phyloP scores from a whole-genome alignment of 2,329 filamentous ascomycete species.

The Cordyceps fumosorosea region DNA sequence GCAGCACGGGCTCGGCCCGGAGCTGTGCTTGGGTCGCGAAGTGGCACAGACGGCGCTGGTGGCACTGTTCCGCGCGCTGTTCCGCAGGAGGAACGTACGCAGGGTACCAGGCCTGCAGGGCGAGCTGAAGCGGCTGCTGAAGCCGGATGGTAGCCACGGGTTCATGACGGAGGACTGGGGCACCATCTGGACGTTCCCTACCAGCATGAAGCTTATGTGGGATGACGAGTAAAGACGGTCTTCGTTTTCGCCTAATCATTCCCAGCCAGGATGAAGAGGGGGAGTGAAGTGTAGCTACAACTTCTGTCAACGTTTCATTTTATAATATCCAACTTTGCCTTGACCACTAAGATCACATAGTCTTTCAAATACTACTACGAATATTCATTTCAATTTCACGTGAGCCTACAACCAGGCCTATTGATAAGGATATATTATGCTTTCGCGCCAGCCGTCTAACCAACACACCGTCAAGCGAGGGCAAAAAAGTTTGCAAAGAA shows the following conservation, averaged over 20 bases:
- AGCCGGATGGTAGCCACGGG: constrained; percentile 46
- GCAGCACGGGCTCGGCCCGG: constrained; percentile 55
- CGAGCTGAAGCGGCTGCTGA: constrained; percentile 57
- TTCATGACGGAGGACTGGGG: constrained; percentile 65
- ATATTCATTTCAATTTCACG: too few relatives aligned
- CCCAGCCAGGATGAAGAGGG: too few relatives aligned
- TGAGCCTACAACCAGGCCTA: too few relatives aligned
- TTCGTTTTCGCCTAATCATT: too few relatives aligned
- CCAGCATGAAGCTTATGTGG: constrained; percentile 49
- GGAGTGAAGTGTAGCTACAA: too few relatives aligned
- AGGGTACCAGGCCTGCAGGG: constrained; percentile 59
- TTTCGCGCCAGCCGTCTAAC: neutral
- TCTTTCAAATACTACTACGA: too few relatives aligned
- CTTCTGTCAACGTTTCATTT: too few relatives aligned
- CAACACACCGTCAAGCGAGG: neutral
- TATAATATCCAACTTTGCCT: too few relatives aligned
- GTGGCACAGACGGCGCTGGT: constrained; percentile 56
- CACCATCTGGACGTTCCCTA: constrained; percentile 38
- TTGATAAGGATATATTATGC: neutral
- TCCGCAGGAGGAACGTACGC: constrained; percentile 52
- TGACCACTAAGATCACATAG: too few relatives aligned
- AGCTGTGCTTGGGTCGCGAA: constrained; percentile 55
- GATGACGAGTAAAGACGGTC: constrained; percentile 23
- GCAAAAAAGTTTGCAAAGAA: too few relatives aligned
- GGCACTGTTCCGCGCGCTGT: constrained; percentile 62